phyloP scores from a whole-genome alignment of 1,139 yeast species.

The Yarrowia galli region DNA sequence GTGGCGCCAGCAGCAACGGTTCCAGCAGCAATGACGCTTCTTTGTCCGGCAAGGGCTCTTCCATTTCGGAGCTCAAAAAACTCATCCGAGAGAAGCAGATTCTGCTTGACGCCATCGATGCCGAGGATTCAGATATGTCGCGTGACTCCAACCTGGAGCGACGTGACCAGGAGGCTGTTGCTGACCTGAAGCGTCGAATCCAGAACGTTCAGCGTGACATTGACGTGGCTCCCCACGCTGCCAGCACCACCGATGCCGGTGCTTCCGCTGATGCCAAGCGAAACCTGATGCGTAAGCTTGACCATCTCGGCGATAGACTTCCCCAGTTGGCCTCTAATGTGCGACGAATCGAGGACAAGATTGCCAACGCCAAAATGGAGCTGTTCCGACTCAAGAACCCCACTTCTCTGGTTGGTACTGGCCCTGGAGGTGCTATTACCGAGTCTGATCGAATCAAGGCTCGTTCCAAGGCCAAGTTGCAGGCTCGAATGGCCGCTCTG shows the following conservation, averaged over 20 bases:
- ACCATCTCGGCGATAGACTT: slow-evolving; percentile 67
- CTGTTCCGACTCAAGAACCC: slow-evolving; percentile 70
- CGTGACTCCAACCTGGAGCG: slow-evolving; percentile 55
- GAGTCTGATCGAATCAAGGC: slow-evolving; percentile 82
- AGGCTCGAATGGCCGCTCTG: slow-evolving; percentile 88
- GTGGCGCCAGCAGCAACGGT: slow-evolving; percentile 39
- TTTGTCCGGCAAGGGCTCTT: slow-evolving; percentile 42
- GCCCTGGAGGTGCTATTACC: slow-evolving; percentile 83
- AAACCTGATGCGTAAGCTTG: slow-evolving; percentile 61
- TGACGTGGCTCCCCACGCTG: slow-evolving; percentile 47
- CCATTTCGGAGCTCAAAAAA: slow-evolving; percentile 63
- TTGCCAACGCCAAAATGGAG: slow-evolving; percentile 72
- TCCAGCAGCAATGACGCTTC: slow-evolving; percentile 37
- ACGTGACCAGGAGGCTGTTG: slow-evolving; percentile 65
- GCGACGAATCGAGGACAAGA: slow-evolving; percentile 66
- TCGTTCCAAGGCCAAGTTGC: slow-evolving; percentile 74
- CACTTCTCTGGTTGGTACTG: slow-evolving; percentile 75
- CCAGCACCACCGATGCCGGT: slow-evolving; percentile 47
- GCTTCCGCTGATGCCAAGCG: slow-evolving; percentile 49
- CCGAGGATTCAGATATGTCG: slow-evolving; percentile 65
- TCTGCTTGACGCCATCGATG: slow-evolving; percentile 73
- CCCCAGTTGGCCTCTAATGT: slow-evolving; percentile 73
- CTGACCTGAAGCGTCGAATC: slow-evolving; percentile 67
- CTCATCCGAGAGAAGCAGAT: slow-evolving; percentile 73
- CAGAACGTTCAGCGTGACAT: slow-evolving; percentile 61